Conservation (phyloP, 805 yeast species). For the Danielozyma ontarioensis region DNA sequence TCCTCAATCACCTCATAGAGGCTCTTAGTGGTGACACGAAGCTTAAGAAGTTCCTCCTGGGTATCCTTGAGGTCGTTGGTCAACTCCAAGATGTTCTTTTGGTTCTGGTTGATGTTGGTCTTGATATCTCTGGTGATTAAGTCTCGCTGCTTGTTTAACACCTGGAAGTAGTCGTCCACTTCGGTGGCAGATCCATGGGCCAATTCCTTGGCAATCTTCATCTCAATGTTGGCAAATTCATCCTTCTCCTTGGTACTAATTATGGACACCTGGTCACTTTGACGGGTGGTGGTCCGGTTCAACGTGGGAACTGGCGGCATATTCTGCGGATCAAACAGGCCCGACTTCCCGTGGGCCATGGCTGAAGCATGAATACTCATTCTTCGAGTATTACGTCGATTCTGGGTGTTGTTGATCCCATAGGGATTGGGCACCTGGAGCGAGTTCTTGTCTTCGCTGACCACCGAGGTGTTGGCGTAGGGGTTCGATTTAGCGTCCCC, state of each 20-base stretch:
- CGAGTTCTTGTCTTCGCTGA: slow-evolving; percentile 1
- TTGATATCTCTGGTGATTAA: slow-evolving; percentile 55
- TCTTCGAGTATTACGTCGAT: slow-evolving; percentile 22
- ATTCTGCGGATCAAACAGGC: slow-evolving; percentile 18
- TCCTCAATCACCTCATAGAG: slow-evolving; percentile 54
- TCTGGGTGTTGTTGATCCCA: slow-evolving; percentile 2
- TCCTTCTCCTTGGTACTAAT: slow-evolving; percentile 5
- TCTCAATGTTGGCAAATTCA: slow-evolving; percentile 6
- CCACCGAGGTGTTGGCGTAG: slow-evolving; percentile 13
- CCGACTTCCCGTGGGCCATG: slow-evolving; percentile 20
- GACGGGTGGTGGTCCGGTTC: slow-evolving; percentile 5
- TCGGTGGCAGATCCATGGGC: slow-evolving; percentile 65
- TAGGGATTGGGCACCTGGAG: slow-evolving; percentile 13
- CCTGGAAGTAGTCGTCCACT: slow-evolving; percentile 63
- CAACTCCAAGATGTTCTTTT: slow-evolving; percentile 53
- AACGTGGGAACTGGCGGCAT: slow-evolving; percentile 29
- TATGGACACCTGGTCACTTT: slow-evolving; percentile 8
- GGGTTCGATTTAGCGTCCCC: slow-evolving; percentile 16
- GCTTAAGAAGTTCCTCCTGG: slow-evolving; percentile 54
- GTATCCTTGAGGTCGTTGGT: slow-evolving; percentile 60
- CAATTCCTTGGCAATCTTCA: slow-evolving; percentile 32
- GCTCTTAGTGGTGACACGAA: slow-evolving; percentile 57
- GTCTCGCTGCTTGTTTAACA: slow-evolving; percentile 43
- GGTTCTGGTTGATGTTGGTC: slow-evolving; percentile 55
- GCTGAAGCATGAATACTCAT: slow-evolving; percentile 38